These are phyloP conservation scores for Stagonosporopsis chrysanthemi DNA, from an alignment of 2,329 filamentous ascomycete genomes.

Conservation along the genomic window DNA sequence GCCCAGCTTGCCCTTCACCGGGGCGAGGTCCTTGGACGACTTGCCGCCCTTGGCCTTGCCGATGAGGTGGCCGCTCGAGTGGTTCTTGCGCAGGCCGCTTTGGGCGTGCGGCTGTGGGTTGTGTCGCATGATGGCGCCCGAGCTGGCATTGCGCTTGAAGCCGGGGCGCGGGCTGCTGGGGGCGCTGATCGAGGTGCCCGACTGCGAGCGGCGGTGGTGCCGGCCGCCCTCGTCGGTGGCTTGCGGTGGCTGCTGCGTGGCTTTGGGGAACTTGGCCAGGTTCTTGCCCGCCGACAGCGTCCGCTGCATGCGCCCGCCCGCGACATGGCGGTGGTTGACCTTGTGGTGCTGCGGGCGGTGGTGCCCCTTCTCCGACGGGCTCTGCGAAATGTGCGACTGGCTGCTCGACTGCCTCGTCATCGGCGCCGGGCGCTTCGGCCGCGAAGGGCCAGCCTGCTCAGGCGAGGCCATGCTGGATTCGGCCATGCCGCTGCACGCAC, in stretches of 20 bases:
- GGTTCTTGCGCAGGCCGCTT: slow-evolving; percentile 50
- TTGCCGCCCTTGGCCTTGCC: slow-evolving; percentile 50
- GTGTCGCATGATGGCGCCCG: slow-evolving; percentile 47
- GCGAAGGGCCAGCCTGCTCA: slow-evolving; percentile 45
- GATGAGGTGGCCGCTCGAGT: slow-evolving; percentile 56
- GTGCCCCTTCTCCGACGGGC: slow-evolving; percentile 43
- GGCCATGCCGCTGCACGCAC: slow-evolving; percentile 28
- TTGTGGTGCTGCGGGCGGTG: slow-evolving; percentile 42
- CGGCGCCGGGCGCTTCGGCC: slow-evolving; percentile 45
- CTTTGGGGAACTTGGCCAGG: slow-evolving; percentile 52
- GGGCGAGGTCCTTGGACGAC: slow-evolving; percentile 43
- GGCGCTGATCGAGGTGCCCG: slow-evolving; percentile 46
- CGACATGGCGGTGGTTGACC: slow-evolving; percentile 51
- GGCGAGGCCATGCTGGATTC: slow-evolving; percentile 46
- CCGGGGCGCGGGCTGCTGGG: slow-evolving; percentile 50
- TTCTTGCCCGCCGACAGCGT: slow-evolving; percentile 53
- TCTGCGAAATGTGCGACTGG: slow-evolving; percentile 49
- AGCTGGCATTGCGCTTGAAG: slow-evolving; percentile 55
- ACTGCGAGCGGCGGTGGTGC: slow-evolving; percentile 50
- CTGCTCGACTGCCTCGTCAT: slow-evolving; percentile 50
- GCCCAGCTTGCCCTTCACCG: slow-evolving; percentile 40
- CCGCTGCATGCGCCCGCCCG: slow-evolving; percentile 50
- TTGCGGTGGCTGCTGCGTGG: slow-evolving; percentile 29
- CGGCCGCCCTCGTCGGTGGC: slow-evolving; percentile 39
- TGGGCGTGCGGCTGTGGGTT: slow-evolving; percentile 45